These are phyloP conservation scores for Debaryomyces sp. DNA, from an alignment of 1,139 yeast species.

Conservation along the genomic window DNA sequence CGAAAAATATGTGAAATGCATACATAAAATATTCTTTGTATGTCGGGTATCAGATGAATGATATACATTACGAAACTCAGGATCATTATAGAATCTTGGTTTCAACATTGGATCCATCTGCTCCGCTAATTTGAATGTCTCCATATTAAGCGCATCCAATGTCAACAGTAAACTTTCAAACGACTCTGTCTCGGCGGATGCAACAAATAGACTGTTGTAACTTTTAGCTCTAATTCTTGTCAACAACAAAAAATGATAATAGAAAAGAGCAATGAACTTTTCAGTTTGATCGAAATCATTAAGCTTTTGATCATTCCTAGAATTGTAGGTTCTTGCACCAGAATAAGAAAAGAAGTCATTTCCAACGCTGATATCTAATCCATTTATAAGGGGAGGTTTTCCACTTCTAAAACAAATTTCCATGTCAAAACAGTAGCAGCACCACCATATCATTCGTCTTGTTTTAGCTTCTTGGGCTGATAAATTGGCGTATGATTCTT, in stretches of 20 bases:
- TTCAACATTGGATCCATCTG: slow-evolving; percentile 17
- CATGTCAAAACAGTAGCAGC: slow-evolving; percentile 55
- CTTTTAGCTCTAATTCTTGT: slow-evolving; percentile 33
- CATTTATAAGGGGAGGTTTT: slow-evolving; percentile 59
- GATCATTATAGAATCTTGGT: slow-evolving; percentile 31
- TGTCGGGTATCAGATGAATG: slow-evolving; percentile 1
- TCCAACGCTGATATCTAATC: slow-evolving; percentile 51
- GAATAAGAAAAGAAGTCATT: background rate
- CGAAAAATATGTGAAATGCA: slow-evolving; percentile 33
- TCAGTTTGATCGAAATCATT: background rate
- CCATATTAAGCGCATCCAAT: slow-evolving; percentile 22
- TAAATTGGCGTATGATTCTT: slow-evolving; percentile 48
- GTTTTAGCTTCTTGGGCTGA: slow-evolving; percentile 37
- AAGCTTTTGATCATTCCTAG: background rate
- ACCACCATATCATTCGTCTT: slow-evolving; percentile 57
- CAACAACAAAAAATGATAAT: slow-evolving; percentile 21
- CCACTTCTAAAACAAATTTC: slow-evolving; percentile 59
- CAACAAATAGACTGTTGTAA: slow-evolving; percentile 32
- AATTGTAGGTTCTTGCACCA: background rate
- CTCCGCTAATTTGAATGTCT: slow-evolving; percentile 21
- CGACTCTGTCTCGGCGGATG: slow-evolving; percentile 23
- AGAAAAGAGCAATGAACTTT: background rate
- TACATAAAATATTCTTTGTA: slow-evolving; percentile 21
- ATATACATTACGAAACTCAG: slow-evolving; percentile 18
- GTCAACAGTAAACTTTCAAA: slow-evolving; percentile 20